These are phyloP conservation scores for Phaeomoniella chlamydospora DNA, from an alignment of 2,329 filamentous ascomycete genomes.

Conservation along the genomic window DNA sequence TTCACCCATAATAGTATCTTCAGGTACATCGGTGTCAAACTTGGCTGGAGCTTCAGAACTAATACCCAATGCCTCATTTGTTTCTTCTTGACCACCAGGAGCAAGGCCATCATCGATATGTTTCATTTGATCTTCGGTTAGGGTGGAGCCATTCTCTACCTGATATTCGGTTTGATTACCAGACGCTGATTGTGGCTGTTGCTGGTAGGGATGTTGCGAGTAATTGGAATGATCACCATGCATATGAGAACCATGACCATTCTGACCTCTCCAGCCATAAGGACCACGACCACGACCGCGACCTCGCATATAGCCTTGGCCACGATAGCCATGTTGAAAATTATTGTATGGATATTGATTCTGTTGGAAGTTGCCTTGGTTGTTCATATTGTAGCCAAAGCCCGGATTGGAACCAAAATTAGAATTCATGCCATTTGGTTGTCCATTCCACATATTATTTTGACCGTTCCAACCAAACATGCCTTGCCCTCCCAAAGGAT, in stretches of 20 bases:
- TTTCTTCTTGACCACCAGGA: conserved; percentile 18
- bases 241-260: not conserved
- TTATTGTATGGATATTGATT: conserved; percentile 43
- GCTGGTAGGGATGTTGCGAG: conserved; percentile 16
- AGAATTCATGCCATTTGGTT: conserved; percentile 65
- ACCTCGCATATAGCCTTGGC: conserved; percentile 54
- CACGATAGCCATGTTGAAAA: conserved; percentile 66
- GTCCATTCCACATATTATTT: conserved; percentile 63
- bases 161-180: conserved; percentile 3
- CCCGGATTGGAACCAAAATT: conserved; percentile 68
- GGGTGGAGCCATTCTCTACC: conserved; percentile 6
- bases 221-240: conserved; percentile 23
- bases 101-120: conserved; percentile 19
- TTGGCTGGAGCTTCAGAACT: conserved; percentile 1
- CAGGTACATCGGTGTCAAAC: conserved; percentile 1
- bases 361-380: conserved; percentile 65
- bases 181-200: conserved; percentile 11
- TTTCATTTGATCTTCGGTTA: conserved; percentile 7
- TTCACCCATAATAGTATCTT: conserved; percentile 3
- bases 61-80: conserved; percentile 13
- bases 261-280: not conserved
- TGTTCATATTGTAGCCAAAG: conserved; percentile 58
- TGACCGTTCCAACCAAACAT: conserved; percentile 69
- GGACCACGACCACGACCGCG: conserved; percentile 48
- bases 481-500: conserved; percentile 33